A percentile compares a stretch with the other conserved stretches of the same genome.
phyloP scores from a whole-genome alignment of 345 rosid species.

The Lagerstroemia speciosa region DNA sequence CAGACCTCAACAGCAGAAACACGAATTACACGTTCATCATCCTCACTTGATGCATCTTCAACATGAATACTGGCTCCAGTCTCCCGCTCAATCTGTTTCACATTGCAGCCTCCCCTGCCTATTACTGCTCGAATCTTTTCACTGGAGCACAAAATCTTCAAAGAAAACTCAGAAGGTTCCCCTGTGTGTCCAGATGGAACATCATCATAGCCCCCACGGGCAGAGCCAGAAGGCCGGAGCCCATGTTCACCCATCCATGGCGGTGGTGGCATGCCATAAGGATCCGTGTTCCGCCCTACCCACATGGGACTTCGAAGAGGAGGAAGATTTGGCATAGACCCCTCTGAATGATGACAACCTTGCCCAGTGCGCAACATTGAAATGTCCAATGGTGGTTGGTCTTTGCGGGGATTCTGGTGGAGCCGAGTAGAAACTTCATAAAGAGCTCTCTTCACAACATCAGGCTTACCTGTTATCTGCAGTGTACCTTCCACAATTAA shows the following conservation, averaged over 20 bases:
- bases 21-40: constrained; percentile 41
- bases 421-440: constrained; percentile 41
- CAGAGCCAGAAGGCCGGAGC: constrained; percentile 21
- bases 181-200: constrained; percentile 28
- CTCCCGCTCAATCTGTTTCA: constrained; percentile 42
- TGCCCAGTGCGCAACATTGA: constrained; percentile 24
- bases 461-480: constrained; percentile 53
- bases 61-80: constrained; percentile 48
- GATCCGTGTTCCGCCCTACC: constrained; percentile 22
- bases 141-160: constrained; percentile 42
- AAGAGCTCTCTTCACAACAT: constrained; percentile 42
- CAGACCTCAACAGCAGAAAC: constrained; percentile 48
- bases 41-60: constrained; percentile 35
- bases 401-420: constrained; percentile 51
- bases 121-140: constrained; percentile 54
- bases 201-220: constrained; percentile 23
- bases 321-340: constrained; percentile 21
- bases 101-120: constrained; percentile 53
- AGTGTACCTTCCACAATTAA: constrained; percentile 15
- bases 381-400: constrained; percentile 24
- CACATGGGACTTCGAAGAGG: constrained; percentile 27
- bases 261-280: constrained; percentile 23
- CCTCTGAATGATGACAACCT: constrained; percentile 22
- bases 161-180: constrained; percentile 47
- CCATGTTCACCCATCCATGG: constrained; percentile 26